A percentile compares a stretch with the other conserved stretches of the same genome.
Evolutionary conservation across 1,284 basidiomycete genomes (phyloP).

Genomic region (Microbotryum lychnidis-dioicae): DNA sequence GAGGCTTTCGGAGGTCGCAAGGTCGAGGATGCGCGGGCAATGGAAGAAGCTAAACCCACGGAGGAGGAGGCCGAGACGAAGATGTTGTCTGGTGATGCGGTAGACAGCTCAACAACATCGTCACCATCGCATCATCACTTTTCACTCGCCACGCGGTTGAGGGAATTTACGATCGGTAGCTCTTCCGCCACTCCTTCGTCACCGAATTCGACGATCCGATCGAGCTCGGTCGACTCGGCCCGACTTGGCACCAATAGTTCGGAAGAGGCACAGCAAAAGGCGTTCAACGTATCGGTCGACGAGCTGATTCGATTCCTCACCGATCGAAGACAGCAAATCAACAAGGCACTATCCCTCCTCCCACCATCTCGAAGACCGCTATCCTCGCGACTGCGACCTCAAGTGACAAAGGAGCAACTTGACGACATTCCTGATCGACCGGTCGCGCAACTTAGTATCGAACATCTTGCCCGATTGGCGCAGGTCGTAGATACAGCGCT

Average conservation of each 20-base stretch:
- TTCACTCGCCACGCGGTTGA: too few relatives aligned
- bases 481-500: conserved; percentile 93
- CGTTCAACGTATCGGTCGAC: conserved; percentile 41
- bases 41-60: too few relatives aligned
- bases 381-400: conserved; percentile 38
- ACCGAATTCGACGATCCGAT: too few relatives aligned
- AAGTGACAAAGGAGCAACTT: conserved; percentile 49
- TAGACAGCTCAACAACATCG: too few relatives aligned
- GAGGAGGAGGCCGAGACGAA: too few relatives aligned
- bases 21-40: conserved; percentile 6
- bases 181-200: too few relatives aligned
- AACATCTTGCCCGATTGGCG: conserved; percentile 73
- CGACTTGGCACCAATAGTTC: background rate
- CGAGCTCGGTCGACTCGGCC: too few relatives aligned
- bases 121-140: too few relatives aligned
- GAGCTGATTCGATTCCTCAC: conserved; percentile 54
- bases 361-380: conserved; percentile 56
- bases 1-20: conserved; percentile 65
- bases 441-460: conserved; percentile 59
- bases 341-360: conserved; percentile 60
- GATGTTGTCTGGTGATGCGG: background rate
- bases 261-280: background rate
- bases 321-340: conserved; percentile 75
- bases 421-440: conserved; percentile 65
- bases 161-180: too few relatives aligned